phyloP scores from a whole-genome alignment of 2,329 filamentous ascomycete genomes.

The Drechmeria coniospora region DNA sequence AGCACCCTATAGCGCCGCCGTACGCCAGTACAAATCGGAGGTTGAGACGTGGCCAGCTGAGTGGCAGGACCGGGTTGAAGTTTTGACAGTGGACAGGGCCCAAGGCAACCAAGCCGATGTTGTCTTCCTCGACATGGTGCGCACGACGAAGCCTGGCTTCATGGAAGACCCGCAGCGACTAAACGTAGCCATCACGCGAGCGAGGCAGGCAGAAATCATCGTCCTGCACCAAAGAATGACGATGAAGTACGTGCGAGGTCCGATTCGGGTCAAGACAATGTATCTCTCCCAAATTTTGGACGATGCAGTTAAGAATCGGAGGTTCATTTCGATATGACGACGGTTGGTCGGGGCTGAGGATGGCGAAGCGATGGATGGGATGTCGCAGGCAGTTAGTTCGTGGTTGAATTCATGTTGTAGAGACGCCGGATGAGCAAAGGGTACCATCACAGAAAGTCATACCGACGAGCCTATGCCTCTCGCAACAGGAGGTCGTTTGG shows the following conservation, averaged over 20 bases:
- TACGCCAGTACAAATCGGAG: conserved; percentile 17
- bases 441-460: no score
- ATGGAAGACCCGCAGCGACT: conserved; percentile 28
- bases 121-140: conserved; percentile 30
- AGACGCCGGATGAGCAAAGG: no score
- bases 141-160: conserved; percentile 21
- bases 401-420: no score
- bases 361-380: no score
- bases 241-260: conserved; percentile 2
- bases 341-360: no score
- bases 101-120: conserved; percentile 33
- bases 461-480: no score
- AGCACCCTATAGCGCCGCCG: conserved; percentile 25
- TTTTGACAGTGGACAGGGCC: conserved; percentile 27
- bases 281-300: conserved; percentile 17
- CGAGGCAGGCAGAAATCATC: conserved; percentile 28
- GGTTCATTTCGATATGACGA: not conserved
- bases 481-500: no score
- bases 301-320: conserved; percentile 8
- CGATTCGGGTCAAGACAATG: conserved; percentile 6
- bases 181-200: conserved; percentile 29
- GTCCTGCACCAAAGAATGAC: conserved; percentile 26
- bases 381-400: no score
- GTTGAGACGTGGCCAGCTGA: conserved; percentile 12
- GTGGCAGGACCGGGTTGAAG: conserved; percentile 17